Conservation (phyloP, 495 filamentous ascomycete species). For the Peziza echinospora region DNA sequence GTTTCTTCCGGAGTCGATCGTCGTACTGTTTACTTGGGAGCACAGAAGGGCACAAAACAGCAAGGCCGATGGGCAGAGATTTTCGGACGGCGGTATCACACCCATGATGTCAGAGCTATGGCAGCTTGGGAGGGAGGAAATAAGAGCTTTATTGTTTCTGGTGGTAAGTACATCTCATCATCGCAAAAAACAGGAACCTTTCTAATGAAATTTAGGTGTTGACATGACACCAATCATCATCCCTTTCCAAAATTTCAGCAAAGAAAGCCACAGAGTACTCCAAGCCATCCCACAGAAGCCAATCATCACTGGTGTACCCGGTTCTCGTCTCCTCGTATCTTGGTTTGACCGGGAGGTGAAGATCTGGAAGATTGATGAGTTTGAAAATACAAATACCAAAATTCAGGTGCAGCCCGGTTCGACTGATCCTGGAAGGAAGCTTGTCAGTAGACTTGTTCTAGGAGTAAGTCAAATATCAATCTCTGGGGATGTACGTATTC, state of each 20-base stretch:
- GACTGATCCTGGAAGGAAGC: slow-evolving; percentile 23
- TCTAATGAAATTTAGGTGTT: slow-evolving; percentile 38
- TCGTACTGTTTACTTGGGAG: slow-evolving; percentile 53
- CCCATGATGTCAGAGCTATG: slow-evolving; percentile 88
- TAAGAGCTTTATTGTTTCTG: slow-evolving; percentile 74
- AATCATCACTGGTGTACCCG: slow-evolving; percentile 44
- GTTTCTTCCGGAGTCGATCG: slow-evolving; percentile 82
- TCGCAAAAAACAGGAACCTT: background rate
- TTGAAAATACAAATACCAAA: slow-evolving; percentile 16
- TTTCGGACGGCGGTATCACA: slow-evolving; percentile 63
- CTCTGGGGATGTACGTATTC: background rate
- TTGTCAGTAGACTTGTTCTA: slow-evolving; percentile 20
- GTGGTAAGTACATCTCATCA: slow-evolving; percentile 36
- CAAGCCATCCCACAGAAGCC: slow-evolving; percentile 60
- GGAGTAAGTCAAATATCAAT: slow-evolving; percentile 8
- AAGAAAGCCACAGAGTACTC: slow-evolving; percentile 58
- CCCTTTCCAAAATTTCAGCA: slow-evolving; percentile 58
- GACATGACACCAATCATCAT: slow-evolving; percentile 64
- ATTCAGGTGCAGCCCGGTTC: slow-evolving; percentile 31
- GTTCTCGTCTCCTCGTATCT: slow-evolving; percentile 52
- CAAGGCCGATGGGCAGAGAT: slow-evolving; percentile 49
- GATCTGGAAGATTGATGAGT: slow-evolving; percentile 51
- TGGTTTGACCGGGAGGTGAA: slow-evolving; percentile 84
- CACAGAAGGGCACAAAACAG: slow-evolving; percentile 32
- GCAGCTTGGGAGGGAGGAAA: slow-evolving; percentile 65